These are phyloP conservation scores for Cytauxzoon felis DNA, from an alignment of 169 alveolate genomes.

Conservation along the genomic window DNA sequence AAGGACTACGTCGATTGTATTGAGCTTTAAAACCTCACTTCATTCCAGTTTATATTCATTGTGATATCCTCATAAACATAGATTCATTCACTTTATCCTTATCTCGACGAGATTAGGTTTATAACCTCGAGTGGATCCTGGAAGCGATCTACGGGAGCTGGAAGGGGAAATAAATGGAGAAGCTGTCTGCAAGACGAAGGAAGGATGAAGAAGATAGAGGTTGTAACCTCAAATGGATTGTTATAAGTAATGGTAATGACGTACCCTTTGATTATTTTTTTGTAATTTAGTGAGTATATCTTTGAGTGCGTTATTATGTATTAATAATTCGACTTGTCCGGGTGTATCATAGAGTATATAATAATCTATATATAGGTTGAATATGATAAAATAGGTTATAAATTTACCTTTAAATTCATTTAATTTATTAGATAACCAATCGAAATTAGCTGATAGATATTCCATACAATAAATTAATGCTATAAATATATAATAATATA, in stretches of 20 bases:
- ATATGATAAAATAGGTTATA: constrained; percentile 24
- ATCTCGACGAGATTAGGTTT: no score
- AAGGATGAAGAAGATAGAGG: no score
- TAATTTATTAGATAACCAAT: constrained; percentile 82
- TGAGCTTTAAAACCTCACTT: no score
- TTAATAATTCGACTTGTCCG: constrained; percentile 94
- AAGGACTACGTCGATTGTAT: no score
- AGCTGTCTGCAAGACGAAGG: no score
- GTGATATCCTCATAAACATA: no score
- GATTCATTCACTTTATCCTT: no score
- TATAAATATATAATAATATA: not conserved
- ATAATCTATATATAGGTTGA: constrained; percentile 62
- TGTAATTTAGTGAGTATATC: constrained; percentile 73
- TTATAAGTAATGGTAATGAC: constrained; percentile 2
- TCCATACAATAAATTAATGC: constrained; percentile 91
- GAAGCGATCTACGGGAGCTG: no score
- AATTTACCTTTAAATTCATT: constrained; percentile 23
- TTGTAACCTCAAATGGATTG: no score
- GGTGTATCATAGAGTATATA: constrained; percentile 92
- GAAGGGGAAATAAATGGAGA: no score
- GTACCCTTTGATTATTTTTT: constrained; percentile 69
- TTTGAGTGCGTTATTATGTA: constrained; percentile 87
- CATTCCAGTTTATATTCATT: no score
- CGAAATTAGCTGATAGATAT: constrained; percentile 84
- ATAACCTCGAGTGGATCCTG: no score